Evolutionary conservation across 108 stramenopile species (phyloP), one percentile per base, ranked within the genome.

Genomic region (Fistulifera solaris): DNA sequence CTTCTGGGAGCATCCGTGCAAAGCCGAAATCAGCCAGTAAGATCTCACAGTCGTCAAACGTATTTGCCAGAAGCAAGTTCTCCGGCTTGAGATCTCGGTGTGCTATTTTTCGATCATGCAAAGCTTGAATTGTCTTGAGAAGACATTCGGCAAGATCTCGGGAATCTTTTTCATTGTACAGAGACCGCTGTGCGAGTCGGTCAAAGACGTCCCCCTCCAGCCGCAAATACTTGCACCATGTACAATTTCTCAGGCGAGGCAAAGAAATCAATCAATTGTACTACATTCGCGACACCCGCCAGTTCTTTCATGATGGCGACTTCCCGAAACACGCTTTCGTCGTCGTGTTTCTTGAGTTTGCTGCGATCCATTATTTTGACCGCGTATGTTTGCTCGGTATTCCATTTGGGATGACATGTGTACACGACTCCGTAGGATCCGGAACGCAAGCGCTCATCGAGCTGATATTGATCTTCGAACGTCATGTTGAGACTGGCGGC

Each of bases 1-100:
- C 64, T 14, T 64, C 58, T 22, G 71, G 61, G 16, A 85, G 66
- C 14, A 71, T 63, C 43, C 78, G 53, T 6, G 96, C 94, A 61
- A 96, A 94, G 1, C 97, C 97, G 71, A 98, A 98, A 67, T 98
- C 97, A 13, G 87, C 94, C 25, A 98, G 42, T 27, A 73, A 63
- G 42, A 89, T 67, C 1, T 70, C 39, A 1, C 73, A 77, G 48
- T 87, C 81, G 38, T 87, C 59, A 10, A 54, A 55, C 42, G 59
- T 63, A 52, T 28, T 48, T 38, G 23, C 40, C 39, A 94, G 74
- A 40, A 96, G 61, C 13, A 96, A 71, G 76, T 94, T 71, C 57
- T 77, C 94, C 19, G 94, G 82, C 43, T 94, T 94, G 17, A 94
- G 71, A 62, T 97, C 94, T 1, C 94, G 83, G 76, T 95, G 95